Conservation (phyloP, 2,329 filamentous ascomycete species). For the Aspergillus sp. region DNA sequence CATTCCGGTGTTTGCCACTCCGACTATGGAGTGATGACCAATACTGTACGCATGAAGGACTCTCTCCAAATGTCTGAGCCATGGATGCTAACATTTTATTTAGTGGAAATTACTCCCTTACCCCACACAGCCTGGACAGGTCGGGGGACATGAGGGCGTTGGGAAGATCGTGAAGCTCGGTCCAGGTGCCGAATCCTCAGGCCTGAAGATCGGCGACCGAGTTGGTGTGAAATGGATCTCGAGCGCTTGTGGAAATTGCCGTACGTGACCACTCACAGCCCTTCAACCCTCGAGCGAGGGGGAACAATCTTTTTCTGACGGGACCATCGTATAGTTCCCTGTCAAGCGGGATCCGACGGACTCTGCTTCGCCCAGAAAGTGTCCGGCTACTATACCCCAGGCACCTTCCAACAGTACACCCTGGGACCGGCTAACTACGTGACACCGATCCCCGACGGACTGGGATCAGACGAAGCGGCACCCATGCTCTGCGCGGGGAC, state of each 20-base stretch:
- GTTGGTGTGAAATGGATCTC: constrained; percentile 71
- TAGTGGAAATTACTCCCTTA: constrained; percentile 59
- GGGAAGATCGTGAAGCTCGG: constrained; percentile 66
- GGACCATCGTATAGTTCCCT: constrained; percentile 38
- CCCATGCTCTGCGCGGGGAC: constrained; percentile 68
- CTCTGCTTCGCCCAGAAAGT: constrained; percentile 58
- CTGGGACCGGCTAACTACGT: constrained; percentile 66
- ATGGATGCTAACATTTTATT: neutral
- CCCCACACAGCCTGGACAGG: constrained; percentile 60
- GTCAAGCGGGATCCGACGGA: constrained; percentile 55
- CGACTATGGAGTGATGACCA: constrained; percentile 59
- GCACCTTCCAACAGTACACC: constrained; percentile 72
- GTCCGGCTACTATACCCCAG: constrained; percentile 67
- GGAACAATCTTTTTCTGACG: constrained; percentile 1
- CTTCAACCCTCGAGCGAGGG: neutral
- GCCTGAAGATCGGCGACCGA: constrained; percentile 64
- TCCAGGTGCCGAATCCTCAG: constrained; percentile 55
- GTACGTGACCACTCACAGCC: constrained; percentile 27
- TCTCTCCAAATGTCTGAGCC: neutral
- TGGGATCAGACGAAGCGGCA: constrained; percentile 61
- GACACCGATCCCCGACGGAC: constrained; percentile 64
- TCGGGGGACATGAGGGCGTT: constrained; percentile 70
- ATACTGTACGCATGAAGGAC: constrained; percentile 28
- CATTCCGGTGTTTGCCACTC: constrained; percentile 67
- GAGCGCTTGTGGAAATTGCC: constrained; percentile 55